Conservation (phyloP, 2,329 filamentous ascomycete species). For the Curvularia spicifera region DNA sequence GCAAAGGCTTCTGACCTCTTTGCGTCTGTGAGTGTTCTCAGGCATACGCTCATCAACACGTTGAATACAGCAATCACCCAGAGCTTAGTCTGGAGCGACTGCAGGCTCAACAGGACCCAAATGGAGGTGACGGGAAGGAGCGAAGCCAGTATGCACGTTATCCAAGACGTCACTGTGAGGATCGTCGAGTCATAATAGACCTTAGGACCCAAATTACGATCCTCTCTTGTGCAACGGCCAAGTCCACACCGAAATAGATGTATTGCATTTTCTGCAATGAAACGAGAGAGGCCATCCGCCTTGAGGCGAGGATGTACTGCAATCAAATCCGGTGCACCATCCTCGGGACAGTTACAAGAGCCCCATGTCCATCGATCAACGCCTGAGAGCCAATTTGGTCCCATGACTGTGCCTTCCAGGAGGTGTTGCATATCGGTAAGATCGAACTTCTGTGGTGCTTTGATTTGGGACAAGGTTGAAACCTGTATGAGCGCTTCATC, state of each 20-base stretch:
- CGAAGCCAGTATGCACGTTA: conserved; percentile 29
- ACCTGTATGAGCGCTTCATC: conserved; percentile 11
- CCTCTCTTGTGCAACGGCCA: background rate
- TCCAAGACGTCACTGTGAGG: conserved; percentile 21
- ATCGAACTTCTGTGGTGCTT: conserved; percentile 10
- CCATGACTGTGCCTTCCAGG: conserved; percentile 3
- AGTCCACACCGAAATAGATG: conserved; percentile 13
- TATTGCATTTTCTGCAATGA: conserved; percentile 15
- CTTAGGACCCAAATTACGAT: background rate
- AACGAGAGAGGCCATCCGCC: conserved; percentile 19
- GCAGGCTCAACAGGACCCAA: conserved; percentile 18
- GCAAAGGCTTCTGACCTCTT: conserved; percentile 36
- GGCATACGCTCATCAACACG: conserved; percentile 27
- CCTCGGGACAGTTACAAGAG: background rate
- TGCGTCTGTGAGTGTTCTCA: conserved; percentile 29
- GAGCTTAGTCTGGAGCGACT: conserved; percentile 19
- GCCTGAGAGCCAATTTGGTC: background rate
- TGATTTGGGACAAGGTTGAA: conserved; percentile 3
- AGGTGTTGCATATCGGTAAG: conserved; percentile 15
- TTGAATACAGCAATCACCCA: conserved; percentile 33
- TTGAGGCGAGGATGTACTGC: conserved; percentile 7
- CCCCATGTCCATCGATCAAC: conserved; percentile 2
- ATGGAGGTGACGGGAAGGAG: conserved; percentile 33
- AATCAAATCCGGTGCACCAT: conserved; percentile 9
- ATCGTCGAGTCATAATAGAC: conserved; percentile 8